Percentiles rank a stretch among this genome's conserved stretches.
phyloP scores from a whole-genome alignment of 768 basidiomycete species.

The Termitomyces sp. region DNA sequence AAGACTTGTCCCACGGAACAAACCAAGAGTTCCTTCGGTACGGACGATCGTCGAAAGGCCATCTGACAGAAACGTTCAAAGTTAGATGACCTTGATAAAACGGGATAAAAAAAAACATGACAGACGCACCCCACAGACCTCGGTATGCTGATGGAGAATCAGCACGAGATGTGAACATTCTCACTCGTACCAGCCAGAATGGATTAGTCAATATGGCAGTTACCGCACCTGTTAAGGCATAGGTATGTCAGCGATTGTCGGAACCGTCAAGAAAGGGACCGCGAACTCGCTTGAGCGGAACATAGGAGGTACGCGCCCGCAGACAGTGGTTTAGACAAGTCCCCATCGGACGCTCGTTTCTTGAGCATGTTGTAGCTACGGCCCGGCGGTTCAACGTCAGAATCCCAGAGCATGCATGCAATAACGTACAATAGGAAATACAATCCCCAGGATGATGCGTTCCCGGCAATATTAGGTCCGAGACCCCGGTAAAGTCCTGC shows the following conservation, averaged over 20 bases:
- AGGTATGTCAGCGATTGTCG: constrained; percentile 7
- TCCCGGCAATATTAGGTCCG: constrained; percentile 87
- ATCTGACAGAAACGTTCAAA: constrained; percentile 23
- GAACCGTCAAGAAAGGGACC: constrained; percentile 14
- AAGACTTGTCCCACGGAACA: constrained; percentile 84
- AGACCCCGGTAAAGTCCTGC: constrained; percentile 88
- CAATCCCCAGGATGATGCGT: constrained; percentile 94
- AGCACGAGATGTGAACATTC: constrained; percentile 84
- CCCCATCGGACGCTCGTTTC: constrained; percentile 64
- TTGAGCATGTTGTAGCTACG: constrained; percentile 91
- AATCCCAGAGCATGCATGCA: constrained; percentile 2
- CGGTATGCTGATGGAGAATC: constrained; percentile 71
- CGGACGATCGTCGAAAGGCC: constrained; percentile 68
- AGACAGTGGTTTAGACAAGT: constrained; percentile 61
- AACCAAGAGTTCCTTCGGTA: constrained; percentile 71
- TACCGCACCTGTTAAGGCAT: constrained; percentile 62
- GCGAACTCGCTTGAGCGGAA: constrained; percentile 95
- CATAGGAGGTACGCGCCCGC: constrained; percentile 80
- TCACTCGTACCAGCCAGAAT: constrained; percentile 95
- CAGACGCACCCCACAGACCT: constrained; percentile 64
- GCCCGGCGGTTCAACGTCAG: neutral
- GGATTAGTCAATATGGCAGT: constrained; percentile 96
- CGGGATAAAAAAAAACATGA: neutral
- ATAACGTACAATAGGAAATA: constrained; percentile 92
- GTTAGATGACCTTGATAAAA: neutral